Evolutionary conservation across 345 rosid genomes (phyloP).

Genomic region (Anastatica hierochuntica): DNA sequence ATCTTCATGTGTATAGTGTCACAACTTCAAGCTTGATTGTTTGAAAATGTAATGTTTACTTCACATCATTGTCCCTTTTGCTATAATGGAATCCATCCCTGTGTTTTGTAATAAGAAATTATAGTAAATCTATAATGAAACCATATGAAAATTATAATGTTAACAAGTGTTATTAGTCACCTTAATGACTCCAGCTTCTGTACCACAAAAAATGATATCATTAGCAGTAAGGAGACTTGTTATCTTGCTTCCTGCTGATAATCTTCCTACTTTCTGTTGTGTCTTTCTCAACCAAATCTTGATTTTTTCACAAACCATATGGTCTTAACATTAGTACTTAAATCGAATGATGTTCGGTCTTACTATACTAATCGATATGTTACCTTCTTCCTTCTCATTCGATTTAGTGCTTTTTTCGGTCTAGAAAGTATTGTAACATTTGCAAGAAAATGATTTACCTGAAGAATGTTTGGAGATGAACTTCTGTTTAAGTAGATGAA

Average conservation of each 20-base stretch:
- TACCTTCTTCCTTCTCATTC: too few relatives aligned
- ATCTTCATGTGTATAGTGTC: too few relatives aligned
- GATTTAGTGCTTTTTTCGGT: too few relatives aligned
- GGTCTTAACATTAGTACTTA: background rate
- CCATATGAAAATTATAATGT: background rate
- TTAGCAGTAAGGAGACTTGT: conserved; percentile 80
- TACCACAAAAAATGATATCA: conserved; percentile 68
- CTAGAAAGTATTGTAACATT: background rate
- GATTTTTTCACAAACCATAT: conserved; percentile 9
- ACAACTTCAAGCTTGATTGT: conserved; percentile 8
- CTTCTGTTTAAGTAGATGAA: conserved; percentile 69
- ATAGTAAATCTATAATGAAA: background rate
- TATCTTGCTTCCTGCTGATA: conserved; percentile 84
- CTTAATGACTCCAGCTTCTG: conserved; percentile 80
- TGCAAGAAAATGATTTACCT: conserved; percentile 30
- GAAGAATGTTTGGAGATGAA: conserved; percentile 59
- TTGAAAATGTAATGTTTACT: too few relatives aligned
- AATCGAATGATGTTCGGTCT: background rate
- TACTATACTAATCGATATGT: too few relatives aligned
- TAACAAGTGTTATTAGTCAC: conserved; percentile 23
- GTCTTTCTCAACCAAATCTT: conserved; percentile 85
- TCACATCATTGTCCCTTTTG: conserved; percentile 1
- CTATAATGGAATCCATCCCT: conserved; percentile 91
- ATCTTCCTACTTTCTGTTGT: conserved; percentile 74
- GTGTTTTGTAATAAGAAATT: conserved; percentile 26